Evolutionary conservation across 345 rosid species (phyloP).

Genomic region (Clausena lansium): DNA sequence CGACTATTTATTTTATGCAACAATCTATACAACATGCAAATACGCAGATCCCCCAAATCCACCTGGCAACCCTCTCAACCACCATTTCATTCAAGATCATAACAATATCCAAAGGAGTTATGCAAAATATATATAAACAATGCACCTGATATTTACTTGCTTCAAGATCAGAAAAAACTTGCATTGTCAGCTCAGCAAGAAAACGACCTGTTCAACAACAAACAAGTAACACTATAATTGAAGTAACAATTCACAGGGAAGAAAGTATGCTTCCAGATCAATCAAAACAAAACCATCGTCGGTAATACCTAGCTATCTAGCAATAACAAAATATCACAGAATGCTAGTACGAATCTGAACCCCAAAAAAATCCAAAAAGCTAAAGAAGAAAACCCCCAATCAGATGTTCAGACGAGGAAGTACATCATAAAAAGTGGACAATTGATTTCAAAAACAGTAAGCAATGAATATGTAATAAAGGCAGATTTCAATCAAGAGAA

Average conservation of each 20-base stretch:
- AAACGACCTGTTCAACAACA: constrained; percentile 73
- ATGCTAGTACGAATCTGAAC: background rate
- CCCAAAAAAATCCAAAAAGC: background rate
- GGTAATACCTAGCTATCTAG: background rate
- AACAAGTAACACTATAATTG: background rate
- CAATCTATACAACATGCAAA: background rate
- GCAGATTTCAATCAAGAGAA: background rate
- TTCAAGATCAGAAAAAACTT: constrained; percentile 86
- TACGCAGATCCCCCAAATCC: background rate
- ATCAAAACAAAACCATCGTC: background rate
- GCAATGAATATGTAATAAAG: background rate
- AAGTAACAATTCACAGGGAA: background rate
- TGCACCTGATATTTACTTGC: constrained; percentile 97
- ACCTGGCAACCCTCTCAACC: background rate
- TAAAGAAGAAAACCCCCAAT: background rate
- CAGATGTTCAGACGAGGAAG: background rate
- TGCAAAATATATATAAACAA: background rate
- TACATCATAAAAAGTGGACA: background rate
- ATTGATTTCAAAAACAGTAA: background rate
- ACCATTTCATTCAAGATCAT: constrained; percentile 3
- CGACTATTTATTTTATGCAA: background rate
- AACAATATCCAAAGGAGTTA: background rate
- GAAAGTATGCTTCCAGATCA: constrained; percentile 1
- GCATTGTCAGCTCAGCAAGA: constrained; percentile 89
- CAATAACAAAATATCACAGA: background rate